Base-by-base conservation (phyloP, 1,284 basidiomycete species). In the Cutaneotrichosporon dermatis region DNA sequence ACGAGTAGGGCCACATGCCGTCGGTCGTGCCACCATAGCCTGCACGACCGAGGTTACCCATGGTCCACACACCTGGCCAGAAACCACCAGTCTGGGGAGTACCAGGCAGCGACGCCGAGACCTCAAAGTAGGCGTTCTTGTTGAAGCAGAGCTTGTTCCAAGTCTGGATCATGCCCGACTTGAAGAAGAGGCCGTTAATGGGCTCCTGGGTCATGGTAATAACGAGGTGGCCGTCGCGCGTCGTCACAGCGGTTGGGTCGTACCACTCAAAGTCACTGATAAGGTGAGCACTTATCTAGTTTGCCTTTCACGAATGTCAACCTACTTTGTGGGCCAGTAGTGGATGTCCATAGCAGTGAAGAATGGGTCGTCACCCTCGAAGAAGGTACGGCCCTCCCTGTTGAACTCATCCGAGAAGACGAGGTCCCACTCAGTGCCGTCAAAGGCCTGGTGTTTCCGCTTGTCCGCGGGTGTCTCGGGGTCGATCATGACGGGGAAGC, bases 351-450 rank as follows among this genome's bases (percentile, higher is more conserved):
- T 74, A 0, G 76, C 79, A 52, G 77, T 75, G 74, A 75, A 81
- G 73, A 79, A 82, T 43, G 81, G 80, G 68, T 80, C 81, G 63
- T 81, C 79, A 16, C 80, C 80, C 13, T 78, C 71, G 65, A 77
- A 81, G 61, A 82, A 83, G 2, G 80, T 79, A 44, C 79, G 63
- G 71, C 85, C 85, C 6, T 83, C 82, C 15, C 79, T 79, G 58
- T 95, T 86, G 77, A 96, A 96, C 79, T 95, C 93, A 76, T 95
- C 92, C 52, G 88, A 89, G 73, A 73, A 94, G 3, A 92, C 85
- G 7, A 95, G 81, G 57, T 86, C 81, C 74, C 88, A 90, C 5
- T 80, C 69, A 33, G 83, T 62, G 3, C 85, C 85, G 67, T 90
- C 88, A 62, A 81, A 86, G 0, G 88, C 88, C 1, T 78, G 85